phyloP scores from a whole-genome alignment of 805 yeast genomes.

The Candida anglica region DNA sequence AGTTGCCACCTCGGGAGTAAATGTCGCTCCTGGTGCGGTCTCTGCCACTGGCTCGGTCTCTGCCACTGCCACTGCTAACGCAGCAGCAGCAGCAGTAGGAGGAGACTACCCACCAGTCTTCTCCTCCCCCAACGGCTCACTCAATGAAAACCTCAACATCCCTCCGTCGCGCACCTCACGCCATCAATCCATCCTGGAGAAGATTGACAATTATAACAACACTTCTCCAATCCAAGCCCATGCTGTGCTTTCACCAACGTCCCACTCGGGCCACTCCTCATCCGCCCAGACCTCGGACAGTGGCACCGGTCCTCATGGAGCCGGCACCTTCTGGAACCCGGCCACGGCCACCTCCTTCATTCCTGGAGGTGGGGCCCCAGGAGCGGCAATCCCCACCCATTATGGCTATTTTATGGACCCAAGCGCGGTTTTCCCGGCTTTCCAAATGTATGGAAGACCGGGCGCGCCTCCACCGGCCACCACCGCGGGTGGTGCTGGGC shows the following conservation, averaged over 20 bases:
- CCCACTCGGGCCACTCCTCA: constrained; percentile 18
- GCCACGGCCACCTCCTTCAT: constrained; percentile 59
- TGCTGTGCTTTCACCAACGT: constrained; percentile 29
- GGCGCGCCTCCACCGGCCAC: neutral
- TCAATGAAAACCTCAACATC: constrained; percentile 41
- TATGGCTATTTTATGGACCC: constrained; percentile 27
- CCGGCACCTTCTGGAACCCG: constrained; percentile 57
- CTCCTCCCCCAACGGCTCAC: constrained; percentile 34
- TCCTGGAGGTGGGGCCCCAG: constrained; percentile 27
- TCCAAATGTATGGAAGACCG: neutral
- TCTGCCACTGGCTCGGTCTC: constrained; percentile 1
- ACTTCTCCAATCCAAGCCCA: constrained; percentile 43
- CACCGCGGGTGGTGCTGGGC: neutral
- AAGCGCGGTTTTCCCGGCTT: no score
- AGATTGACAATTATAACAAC: constrained; percentile 53
- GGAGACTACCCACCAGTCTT: neutral
- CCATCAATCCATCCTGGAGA: constrained; percentile 56
- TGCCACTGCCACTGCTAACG: constrained; percentile 1
- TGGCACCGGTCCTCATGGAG: constrained; percentile 5
- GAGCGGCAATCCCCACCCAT: no score
- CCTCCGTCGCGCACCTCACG: constrained; percentile 32
- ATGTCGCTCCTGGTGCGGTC: no score
- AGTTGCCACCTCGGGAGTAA: neutral
- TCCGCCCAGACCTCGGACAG: constrained; percentile 7
- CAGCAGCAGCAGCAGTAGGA: neutral